A percentile compares a stretch with the other conserved stretches of the same genome.
Conservation (phyloP, 352 stramenopile species). For the Globisporangium carolinianum region DNA sequence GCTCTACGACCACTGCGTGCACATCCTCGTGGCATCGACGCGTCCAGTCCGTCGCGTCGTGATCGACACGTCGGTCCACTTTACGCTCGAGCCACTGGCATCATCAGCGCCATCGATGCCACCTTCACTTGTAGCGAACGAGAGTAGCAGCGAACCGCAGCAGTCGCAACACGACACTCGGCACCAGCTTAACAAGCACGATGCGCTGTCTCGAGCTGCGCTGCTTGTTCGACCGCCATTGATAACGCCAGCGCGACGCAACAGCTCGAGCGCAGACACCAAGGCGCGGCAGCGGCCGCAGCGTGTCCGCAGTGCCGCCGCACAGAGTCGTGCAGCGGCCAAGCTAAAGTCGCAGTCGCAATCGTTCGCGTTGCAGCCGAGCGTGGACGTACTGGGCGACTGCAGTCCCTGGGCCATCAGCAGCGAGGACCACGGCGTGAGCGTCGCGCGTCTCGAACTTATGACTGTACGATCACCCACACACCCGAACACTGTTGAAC, state of each 20-base stretch:
- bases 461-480: neutral
- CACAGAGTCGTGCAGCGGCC: neutral
- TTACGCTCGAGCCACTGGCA: slow-evolving; percentile 12
- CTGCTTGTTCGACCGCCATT: neutral
- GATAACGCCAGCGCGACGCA: slow-evolving; percentile 3
- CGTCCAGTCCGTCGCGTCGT: slow-evolving; percentile 33
- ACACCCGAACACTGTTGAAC: neutral
- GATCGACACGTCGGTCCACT: slow-evolving; percentile 52
- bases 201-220: neutral
- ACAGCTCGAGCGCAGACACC: slow-evolving; percentile 9
- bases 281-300: neutral
- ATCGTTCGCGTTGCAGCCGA: neutral
- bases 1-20: slow-evolving; percentile 46
- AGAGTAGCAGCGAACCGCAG: neutral
- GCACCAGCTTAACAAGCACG: neutral
- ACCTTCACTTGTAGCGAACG: neutral
- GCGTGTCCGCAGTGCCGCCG: neutral
- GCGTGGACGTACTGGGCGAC: slow-evolving; percentile 1
- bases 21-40: slow-evolving; percentile 36
- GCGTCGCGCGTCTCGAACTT: slow-evolving; percentile 5
- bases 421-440: slow-evolving; percentile 1
- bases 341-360: neutral
- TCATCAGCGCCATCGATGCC: neutral
- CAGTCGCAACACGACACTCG: neutral
- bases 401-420: slow-evolving; percentile 12